Evolutionary conservation across 139 green algal species (phyloP).

Genomic region (Mesotaenium endlicherianum): DNA sequence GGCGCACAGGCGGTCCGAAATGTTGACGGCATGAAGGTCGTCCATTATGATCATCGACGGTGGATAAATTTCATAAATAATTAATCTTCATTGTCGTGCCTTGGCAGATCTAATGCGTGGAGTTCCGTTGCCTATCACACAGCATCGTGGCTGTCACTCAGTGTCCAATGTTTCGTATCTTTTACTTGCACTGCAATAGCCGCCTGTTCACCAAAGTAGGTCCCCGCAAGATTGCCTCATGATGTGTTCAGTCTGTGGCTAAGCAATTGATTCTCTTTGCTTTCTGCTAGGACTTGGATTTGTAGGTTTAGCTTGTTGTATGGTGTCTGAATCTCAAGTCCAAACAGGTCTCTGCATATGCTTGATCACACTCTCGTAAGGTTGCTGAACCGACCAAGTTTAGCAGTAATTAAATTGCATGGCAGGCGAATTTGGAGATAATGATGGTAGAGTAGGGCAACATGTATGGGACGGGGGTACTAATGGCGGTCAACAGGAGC

Average conservation of each 20-base stretch:
- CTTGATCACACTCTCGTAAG: neutral
- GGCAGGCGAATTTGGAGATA: conserved; percentile 13
- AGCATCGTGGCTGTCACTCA: no score
- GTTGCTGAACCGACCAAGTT: neutral
- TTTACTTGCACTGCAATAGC: no score
- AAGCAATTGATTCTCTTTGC: neutral
- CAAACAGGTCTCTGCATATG: neutral
- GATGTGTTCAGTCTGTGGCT: neutral
- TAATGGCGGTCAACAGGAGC: neutral
- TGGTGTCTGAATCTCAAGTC: neutral
- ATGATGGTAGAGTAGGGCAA: neutral
- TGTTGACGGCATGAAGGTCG: no score
- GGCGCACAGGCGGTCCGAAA: no score
- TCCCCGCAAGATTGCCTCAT: neutral
- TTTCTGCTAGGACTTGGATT: neutral
- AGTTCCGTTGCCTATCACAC: no score
- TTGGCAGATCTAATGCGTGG: no score
- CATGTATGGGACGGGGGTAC: neutral
- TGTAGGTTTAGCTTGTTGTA: neutral
- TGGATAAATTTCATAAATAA: no score
- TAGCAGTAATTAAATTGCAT: no score
- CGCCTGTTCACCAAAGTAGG: no score
- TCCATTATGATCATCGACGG: no score
- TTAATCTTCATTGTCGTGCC: no score
- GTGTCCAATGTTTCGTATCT: no score